Conservation (phyloP, 176 grass and related monocot species). For the Oryza rufipogon region DNA sequence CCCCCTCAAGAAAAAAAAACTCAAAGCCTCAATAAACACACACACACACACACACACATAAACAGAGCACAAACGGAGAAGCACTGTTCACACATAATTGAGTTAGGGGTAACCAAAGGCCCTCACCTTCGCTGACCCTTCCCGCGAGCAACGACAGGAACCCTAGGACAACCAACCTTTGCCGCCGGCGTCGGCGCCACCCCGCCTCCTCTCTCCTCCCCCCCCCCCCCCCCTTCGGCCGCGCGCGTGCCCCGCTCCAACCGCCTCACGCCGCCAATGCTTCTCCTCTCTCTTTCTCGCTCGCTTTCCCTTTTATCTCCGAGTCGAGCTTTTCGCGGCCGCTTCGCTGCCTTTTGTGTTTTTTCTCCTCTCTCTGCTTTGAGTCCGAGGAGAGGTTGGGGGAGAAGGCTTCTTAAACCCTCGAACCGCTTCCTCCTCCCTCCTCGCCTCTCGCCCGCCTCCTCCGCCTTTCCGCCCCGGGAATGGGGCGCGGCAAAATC, state of each 20-base stretch:
- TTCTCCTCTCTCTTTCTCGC: not conserved
- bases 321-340: not conserved
- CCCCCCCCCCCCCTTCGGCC: no score
- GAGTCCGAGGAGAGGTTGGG: not conserved
- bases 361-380: not conserved
- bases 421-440: not conserved
- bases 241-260: not conserved
- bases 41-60: not conserved
- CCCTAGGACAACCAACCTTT: constrained; percentile 2
- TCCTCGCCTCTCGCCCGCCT: no score
- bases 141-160: not conserved
- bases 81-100: not conserved
- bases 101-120: not conserved
- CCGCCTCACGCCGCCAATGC: not conserved
- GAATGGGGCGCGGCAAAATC: not conserved
- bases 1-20: not conserved
- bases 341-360: not conserved
- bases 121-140: not conserved
- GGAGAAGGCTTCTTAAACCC: constrained; percentile 49
- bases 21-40: not conserved
- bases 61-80: not conserved
- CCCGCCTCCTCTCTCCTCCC: not conserved
- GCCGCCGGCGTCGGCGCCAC: not conserved
- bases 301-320: not conserved
- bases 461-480: not conserved